A percentile compares a stretch with the other conserved stretches of the same genome.
Conservation (phyloP, 805 yeast genomes). For the Candida boleticola region DNA sequence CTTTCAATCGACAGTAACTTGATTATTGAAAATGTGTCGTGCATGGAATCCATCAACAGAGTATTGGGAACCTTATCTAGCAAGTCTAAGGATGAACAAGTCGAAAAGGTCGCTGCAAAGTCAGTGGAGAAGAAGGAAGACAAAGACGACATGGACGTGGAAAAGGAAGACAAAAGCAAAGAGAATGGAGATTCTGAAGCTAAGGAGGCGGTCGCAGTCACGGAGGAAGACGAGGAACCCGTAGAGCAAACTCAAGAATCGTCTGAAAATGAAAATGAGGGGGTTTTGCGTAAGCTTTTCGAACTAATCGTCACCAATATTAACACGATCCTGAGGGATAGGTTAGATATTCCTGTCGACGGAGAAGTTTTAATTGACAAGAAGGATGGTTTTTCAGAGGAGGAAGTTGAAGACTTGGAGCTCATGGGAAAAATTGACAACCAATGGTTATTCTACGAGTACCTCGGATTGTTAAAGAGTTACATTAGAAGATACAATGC, state of each 20-base stretch:
- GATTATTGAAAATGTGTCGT: constrained; percentile 38
- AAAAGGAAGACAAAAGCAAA: neutral
- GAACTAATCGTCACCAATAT: constrained; percentile 27
- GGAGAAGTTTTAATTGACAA: constrained; percentile 23
- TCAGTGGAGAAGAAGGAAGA: constrained; percentile 7
- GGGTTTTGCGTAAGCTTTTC: constrained; percentile 13
- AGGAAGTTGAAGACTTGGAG: constrained; percentile 21
- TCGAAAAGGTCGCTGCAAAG: constrained; percentile 1
- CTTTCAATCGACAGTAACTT: constrained; percentile 28
- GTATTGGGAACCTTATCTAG: constrained; percentile 24
- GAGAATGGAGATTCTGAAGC: neutral
- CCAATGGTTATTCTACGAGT: constrained; percentile 44
- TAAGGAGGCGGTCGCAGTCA: neutral
- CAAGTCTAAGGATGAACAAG: constrained; percentile 5
- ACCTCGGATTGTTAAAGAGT: constrained; percentile 39
- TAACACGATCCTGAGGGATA: constrained; percentile 19
- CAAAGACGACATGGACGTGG: constrained; percentile 2
- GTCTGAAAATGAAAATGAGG: neutral
- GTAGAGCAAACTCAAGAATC: neutral
- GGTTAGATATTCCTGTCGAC: constrained; percentile 13
- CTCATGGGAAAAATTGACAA: constrained; percentile 25
- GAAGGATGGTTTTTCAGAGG: constrained; percentile 21
- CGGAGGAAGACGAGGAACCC: neutral
- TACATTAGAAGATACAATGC: constrained; percentile 29
- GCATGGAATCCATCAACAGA: constrained; percentile 42